phyloP scores from a whole-genome alignment of 805 yeast genomes.

The Saccharomycopsis lassenensis region DNA sequence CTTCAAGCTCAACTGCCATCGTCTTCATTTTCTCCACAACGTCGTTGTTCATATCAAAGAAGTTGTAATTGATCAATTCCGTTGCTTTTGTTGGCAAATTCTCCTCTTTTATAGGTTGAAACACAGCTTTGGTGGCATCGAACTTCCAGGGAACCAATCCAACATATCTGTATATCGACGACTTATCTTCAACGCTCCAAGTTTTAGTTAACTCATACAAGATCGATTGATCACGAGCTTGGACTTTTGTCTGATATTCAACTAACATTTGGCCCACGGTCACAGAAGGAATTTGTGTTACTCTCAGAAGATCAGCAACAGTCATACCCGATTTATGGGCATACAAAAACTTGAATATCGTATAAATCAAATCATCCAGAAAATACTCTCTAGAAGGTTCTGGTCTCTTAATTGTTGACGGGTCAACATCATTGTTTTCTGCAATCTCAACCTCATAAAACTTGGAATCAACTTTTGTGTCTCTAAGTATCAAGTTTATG shows the following conservation, averaged over 20 bases:
- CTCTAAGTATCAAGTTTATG: constrained; percentile 4
- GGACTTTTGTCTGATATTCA: too few species aligned
- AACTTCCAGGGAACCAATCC: constrained; percentile 10
- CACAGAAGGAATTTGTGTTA: background rate
- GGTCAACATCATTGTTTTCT: background rate
- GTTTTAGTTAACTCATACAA: constrained; percentile 9
- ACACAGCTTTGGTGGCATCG: too few species aligned
- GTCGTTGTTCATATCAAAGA: background rate
- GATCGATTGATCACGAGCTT: too few species aligned
- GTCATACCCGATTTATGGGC: constrained; percentile 4
- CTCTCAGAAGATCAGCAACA: too few species aligned
- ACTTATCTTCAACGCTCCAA: constrained; percentile 4
- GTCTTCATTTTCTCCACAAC: background rate
- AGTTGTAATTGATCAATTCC: background rate
- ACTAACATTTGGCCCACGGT: background rate
- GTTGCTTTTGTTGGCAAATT: background rate
- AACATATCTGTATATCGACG: constrained; percentile 9
- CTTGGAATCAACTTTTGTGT: background rate
- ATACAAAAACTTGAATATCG: constrained; percentile 4
- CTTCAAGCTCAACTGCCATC: background rate
- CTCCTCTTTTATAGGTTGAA: too few species aligned
- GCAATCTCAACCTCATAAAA: constrained; percentile 1
- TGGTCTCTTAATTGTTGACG: constrained; percentile 2
- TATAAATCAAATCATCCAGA: background rate
- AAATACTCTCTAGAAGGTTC: constrained; percentile 6